Base-by-base conservation (phyloP, 73 alveolate species). In the Uronychia setigera region DNA sequence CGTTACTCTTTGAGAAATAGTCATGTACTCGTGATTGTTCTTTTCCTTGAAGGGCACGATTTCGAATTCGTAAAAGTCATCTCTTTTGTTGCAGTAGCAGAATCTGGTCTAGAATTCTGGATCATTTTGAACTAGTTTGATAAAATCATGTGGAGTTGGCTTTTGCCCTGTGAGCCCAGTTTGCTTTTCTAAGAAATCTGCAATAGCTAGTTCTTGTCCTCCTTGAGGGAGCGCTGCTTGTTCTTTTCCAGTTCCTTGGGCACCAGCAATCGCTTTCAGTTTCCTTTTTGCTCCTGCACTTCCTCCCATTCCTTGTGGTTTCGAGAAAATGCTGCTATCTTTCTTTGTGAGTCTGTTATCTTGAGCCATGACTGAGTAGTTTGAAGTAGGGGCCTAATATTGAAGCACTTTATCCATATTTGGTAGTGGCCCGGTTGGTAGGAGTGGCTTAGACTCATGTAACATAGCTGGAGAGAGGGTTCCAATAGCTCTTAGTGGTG, bases 31-130 rank as follows among this genome's bases (percentile, higher is more conserved):
- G 1, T 79, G 88, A 1, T 60, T 78, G 31, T 96, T 87, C 33
- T 89, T 83, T 19, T 92, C 94, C 30, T 88, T 92, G 82, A 96
- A 96, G 29, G 96, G 97, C 1, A 96, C 99, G 19, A 96, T 86
- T 78, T 95, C 92, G 86, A 94, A 96, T 32, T 96, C 99, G 77
- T 96, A 96, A 60, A 93, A 91, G 83, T 96, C 97, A 19, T 92
- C 97, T 76, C 82, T 80, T 85, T 92, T 88, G 91, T 94, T 92
- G 77, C 97, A 92, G 79, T 96, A 96, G 89, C 98, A 94, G 83
- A 96, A 96, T 33, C 95, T 91, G 74, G 82, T 93, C 67, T 90
- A 88, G 84, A 96, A 88, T 32, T 94, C 99, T 30, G 98, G 97
- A 76, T 94, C 97, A 27, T 86, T 88, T 58, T 93, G 78, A 31